These are phyloP conservation scores for Cryphonectria radicalis DNA, from an alignment of 2,329 filamentous ascomycete species.

Conservation along the genomic window DNA sequence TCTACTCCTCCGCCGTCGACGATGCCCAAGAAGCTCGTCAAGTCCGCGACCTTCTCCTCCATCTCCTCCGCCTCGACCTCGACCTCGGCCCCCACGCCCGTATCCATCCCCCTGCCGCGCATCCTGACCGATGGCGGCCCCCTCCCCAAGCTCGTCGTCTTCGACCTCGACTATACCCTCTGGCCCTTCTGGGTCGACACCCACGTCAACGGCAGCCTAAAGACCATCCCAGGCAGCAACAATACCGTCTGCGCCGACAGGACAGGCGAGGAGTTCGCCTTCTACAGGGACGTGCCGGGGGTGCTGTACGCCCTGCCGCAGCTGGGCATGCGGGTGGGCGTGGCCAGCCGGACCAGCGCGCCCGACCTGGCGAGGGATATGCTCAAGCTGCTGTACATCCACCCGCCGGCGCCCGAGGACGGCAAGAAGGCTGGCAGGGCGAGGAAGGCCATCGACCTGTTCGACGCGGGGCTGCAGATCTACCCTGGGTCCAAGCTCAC, in stretches of 20 bases:
- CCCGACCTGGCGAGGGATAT: slow-evolving; percentile 82
- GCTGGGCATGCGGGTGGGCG: slow-evolving; percentile 44
- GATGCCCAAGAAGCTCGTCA: slow-evolving; percentile 31
- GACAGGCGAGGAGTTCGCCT: slow-evolving; percentile 68
- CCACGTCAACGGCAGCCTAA: slow-evolving; percentile 74
- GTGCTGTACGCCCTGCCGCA: slow-evolving; percentile 65
- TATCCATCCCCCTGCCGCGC: slow-evolving; percentile 39
- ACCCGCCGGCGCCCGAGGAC: slow-evolving; percentile 38
- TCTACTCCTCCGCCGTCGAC: not conserved
- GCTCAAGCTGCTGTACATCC: slow-evolving; percentile 72
- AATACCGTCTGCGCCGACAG: slow-evolving; percentile 53
- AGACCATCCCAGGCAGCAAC: slow-evolving; percentile 46
- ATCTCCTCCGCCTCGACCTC: slow-evolving; percentile 35
- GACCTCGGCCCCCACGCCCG: slow-evolving; percentile 32
- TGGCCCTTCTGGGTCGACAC: slow-evolving; percentile 99
- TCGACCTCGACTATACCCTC: slow-evolving; percentile 97
- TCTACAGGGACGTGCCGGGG: slow-evolving; percentile 71
- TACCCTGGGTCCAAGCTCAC: slow-evolving; percentile 82
- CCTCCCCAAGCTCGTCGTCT: slow-evolving; percentile 82
- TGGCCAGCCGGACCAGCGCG: slow-evolving; percentile 80
- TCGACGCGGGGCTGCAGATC: slow-evolving; percentile 66
- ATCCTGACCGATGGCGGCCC: slow-evolving; percentile 63
- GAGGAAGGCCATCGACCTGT: slow-evolving; percentile 59
- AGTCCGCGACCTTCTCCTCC: slow-evolving; percentile 30
- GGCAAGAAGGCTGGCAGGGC: slow-evolving; percentile 39